phyloP scores from a whole-genome alignment of 2,329 filamentous ascomycete genomes.

The Hysterium pulicare region DNA sequence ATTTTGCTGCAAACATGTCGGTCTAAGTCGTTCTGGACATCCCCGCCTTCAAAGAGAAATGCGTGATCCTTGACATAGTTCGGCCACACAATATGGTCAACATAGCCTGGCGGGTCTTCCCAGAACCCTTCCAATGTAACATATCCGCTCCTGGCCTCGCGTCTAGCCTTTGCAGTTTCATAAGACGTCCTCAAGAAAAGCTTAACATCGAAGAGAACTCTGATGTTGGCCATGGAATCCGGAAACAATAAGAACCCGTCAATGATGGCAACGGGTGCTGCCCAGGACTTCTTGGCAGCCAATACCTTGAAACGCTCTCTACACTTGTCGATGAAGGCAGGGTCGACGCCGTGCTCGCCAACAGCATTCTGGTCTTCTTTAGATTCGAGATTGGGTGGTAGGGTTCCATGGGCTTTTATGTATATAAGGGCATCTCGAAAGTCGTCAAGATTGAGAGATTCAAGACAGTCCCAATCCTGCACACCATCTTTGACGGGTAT shows the following conservation, averaged over 20 bases:
- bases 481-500: conserved; percentile 53
- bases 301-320: conserved; percentile 12
- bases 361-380: conserved; percentile 59
- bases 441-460: conserved; percentile 67
- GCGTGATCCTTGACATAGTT: conserved; percentile 80
- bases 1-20: conserved; percentile 32
- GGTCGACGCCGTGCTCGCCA: conserved; percentile 37
- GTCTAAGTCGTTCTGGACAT: conserved; percentile 60
- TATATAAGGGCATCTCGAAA: conserved; percentile 66
- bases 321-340: conserved; percentile 37
- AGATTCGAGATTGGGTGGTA: conserved; percentile 50
- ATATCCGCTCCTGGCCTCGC: conserved; percentile 70
- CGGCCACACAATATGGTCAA: conserved; percentile 93
- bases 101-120: conserved; percentile 90
- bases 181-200: conserved; percentile 71
- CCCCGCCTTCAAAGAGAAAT: conserved; percentile 70
- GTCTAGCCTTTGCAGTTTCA: conserved; percentile 58
- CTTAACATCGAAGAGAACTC: conserved; percentile 66
- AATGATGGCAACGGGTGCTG: conserved; percentile 57
- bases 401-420: conserved; percentile 65
- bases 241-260: conserved; percentile 88
- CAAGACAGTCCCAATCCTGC: conserved; percentile 88
- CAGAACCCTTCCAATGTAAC: conserved; percentile 85
- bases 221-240: conserved; percentile 50
- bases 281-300: neutral